Percentiles rank a stretch among this genome's conserved stretches.
These are phyloP conservation scores for Chaetoceros muelleri DNA, from an alignment of 108 stramenopile species.

Conservation along the genomic window DNA sequence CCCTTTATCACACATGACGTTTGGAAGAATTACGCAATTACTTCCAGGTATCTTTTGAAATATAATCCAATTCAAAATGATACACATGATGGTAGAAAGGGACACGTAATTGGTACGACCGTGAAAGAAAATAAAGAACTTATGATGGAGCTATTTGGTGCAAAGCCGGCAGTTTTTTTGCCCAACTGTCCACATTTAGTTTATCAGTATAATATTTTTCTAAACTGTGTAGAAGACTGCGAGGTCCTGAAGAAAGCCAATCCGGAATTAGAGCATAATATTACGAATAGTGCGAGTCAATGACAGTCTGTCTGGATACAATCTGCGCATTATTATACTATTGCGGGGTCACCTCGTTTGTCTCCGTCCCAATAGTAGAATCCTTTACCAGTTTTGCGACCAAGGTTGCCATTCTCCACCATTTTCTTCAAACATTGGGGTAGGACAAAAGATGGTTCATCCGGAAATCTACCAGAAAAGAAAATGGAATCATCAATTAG, in stretches of 20 bases:
- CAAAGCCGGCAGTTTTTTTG: constrained; percentile 14
- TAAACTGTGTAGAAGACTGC: constrained; percentile 21
- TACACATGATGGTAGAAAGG: not conserved
- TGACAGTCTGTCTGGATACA: too few relatives aligned
- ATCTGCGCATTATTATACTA: too few relatives aligned
- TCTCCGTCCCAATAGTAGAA: constrained; percentile 85
- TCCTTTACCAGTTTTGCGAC: constrained; percentile 95
- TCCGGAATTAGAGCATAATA: constrained; percentile 9
- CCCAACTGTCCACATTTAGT: constrained; percentile 39
- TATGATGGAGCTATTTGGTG: constrained; percentile 29
- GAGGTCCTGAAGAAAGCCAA: constrained; percentile 9
- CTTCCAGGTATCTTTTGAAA: constrained; percentile 20
- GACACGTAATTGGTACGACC: constrained; percentile 32
- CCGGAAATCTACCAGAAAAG: constrained; percentile 41
- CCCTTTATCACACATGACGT: constrained; percentile 73
- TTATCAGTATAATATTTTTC: constrained; percentile 36
- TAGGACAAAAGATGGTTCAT: constrained; percentile 86
- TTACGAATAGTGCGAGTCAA: not conserved
- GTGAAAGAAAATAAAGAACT: constrained; percentile 23
- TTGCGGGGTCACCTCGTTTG: constrained; percentile 62
- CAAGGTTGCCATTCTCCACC: constrained; percentile 85
- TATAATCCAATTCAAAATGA: constrained; percentile 4
- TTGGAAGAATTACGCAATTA: constrained; percentile 56
- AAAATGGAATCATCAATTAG: not conserved
- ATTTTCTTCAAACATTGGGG: constrained; percentile 74